phyloP scores from a whole-genome alignment of 352 stramenopile species.

The Pythium volutum region DNA sequence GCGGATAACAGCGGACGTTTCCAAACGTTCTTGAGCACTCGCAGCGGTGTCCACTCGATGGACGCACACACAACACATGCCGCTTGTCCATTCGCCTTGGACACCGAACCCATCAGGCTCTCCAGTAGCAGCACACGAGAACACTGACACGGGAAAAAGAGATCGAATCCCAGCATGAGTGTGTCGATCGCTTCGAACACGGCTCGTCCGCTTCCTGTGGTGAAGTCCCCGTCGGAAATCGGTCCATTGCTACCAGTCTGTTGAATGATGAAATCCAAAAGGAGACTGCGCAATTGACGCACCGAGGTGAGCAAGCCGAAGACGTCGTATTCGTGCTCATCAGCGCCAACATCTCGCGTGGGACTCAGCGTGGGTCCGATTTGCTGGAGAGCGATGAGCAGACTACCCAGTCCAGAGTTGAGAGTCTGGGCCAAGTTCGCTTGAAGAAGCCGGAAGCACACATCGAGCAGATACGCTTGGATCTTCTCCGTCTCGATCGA shows the following conservation, averaged over 20 bases:
- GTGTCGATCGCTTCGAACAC: slow-evolving; percentile 41
- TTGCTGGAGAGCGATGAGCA: slow-evolving; percentile 5
- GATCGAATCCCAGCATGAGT: slow-evolving; percentile 79
- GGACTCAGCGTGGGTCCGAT: not conserved
- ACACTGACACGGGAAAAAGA: slow-evolving; percentile 86
- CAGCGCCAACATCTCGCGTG: not conserved
- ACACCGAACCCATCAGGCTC: slow-evolving; percentile 18
- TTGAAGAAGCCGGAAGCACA: slow-evolving; percentile 1
- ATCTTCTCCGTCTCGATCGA: not conserved
- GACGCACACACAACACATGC: slow-evolving; percentile 2
- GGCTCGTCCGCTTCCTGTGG: not conserved
- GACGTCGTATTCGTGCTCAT: not conserved
- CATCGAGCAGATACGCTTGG: slow-evolving; percentile 6
- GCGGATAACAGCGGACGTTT: slow-evolving; percentile 45
- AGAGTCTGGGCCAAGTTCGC: not conserved
- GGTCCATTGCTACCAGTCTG: not conserved
- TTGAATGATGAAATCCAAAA: not conserved
- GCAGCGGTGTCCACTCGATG: slow-evolving; percentile 4
- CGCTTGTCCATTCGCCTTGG: not conserved
- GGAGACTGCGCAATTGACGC: not conserved
- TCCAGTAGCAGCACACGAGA: slow-evolving; percentile 64
- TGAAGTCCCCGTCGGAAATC: not conserved
- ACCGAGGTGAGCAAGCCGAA: not conserved
- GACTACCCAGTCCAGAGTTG: not conserved
- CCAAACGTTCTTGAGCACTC: slow-evolving; percentile 21